phyloP scores from a whole-genome alignment of 306 rosid genomes.

The Alnus rubra region DNA sequence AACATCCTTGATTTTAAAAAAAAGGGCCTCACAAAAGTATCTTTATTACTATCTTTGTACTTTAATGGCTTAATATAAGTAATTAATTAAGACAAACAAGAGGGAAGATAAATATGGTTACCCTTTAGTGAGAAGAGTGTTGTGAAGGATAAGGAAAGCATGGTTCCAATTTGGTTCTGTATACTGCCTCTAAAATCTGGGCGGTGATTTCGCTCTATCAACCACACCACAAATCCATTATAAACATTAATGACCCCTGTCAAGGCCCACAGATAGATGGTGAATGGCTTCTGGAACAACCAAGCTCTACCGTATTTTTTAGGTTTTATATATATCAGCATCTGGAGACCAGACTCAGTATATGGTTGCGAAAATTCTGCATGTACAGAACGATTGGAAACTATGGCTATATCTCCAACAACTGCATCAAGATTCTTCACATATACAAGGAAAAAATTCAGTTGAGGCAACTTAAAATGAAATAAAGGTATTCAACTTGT shows the following conservation, averaged over 20 bases:
- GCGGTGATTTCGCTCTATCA: not conserved
- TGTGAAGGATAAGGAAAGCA: slow-evolving; percentile 14
- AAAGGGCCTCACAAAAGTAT: no score
- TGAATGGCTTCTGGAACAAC: slow-evolving; percentile 3
- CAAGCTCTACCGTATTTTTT: not conserved
- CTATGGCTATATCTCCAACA: slow-evolving; percentile 2
- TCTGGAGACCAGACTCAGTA: not conserved
- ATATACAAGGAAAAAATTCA: not conserved
- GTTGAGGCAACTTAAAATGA: not conserved
- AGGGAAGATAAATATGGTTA: not conserved
- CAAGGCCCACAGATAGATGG: not conserved
- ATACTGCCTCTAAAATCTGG: not conserved
- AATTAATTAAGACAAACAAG: no score
- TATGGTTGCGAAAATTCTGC: not conserved
- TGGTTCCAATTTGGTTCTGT: slow-evolving; percentile 2
- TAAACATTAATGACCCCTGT: not conserved
- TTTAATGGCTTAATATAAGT: no score
- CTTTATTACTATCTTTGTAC: no score
- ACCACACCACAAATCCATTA: slow-evolving; percentile 8
- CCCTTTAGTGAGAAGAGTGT: not conserved
- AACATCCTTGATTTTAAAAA: no score
- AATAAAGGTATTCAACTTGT: no score
- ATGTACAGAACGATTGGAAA: not conserved
- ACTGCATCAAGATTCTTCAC: slow-evolving; percentile 12
- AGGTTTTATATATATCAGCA: not conserved